phyloP scores from a whole-genome alignment of 2,329 filamentous ascomycete genomes.

The Periconia sp. region DNA sequence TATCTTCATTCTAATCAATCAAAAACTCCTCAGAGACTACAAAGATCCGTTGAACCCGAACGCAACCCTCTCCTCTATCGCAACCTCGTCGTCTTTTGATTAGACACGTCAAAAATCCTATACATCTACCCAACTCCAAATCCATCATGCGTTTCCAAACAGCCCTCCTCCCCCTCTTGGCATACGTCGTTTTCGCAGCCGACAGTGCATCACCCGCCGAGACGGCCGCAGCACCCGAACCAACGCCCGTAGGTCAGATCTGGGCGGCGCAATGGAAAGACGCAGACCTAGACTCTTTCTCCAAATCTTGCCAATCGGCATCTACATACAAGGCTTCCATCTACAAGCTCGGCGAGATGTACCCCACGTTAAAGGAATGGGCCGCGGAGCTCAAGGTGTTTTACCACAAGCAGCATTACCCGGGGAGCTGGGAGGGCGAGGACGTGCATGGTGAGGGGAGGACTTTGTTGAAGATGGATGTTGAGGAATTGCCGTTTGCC shows the following conservation, averaged over 20 bases:
- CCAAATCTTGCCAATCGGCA: constrained; percentile 18
- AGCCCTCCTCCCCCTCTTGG: constrained; percentile 25
- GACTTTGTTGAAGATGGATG: constrained; percentile 52
- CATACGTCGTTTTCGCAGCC: constrained; percentile 12
- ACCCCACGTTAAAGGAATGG: constrained; percentile 31
- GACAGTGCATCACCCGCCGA: constrained; percentile 13
- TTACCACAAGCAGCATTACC: constrained; percentile 45
- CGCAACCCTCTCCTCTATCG: background rate
- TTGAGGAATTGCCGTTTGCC: constrained; percentile 46
- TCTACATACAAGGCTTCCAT: constrained; percentile 27
- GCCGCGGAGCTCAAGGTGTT: constrained; percentile 41
- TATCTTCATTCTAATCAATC: background rate
- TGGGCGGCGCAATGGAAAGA: constrained; percentile 34
- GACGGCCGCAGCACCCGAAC: constrained; percentile 20
- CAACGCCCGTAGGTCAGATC: constrained; percentile 30
- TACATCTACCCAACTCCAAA: background rate
- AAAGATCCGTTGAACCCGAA: background rate
- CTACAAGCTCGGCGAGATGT: constrained; percentile 36
- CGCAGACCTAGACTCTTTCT: constrained; percentile 22
- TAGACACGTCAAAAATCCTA: background rate
- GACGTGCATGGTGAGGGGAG: constrained; percentile 56
- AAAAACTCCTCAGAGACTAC: background rate
- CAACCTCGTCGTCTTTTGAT: background rate
- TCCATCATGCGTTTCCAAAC: constrained; percentile 24
- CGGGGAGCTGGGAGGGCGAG: constrained; percentile 56